Conservation (phyloP, 805 yeast species). For the Lipomyces spencermartinsiae region DNA sequence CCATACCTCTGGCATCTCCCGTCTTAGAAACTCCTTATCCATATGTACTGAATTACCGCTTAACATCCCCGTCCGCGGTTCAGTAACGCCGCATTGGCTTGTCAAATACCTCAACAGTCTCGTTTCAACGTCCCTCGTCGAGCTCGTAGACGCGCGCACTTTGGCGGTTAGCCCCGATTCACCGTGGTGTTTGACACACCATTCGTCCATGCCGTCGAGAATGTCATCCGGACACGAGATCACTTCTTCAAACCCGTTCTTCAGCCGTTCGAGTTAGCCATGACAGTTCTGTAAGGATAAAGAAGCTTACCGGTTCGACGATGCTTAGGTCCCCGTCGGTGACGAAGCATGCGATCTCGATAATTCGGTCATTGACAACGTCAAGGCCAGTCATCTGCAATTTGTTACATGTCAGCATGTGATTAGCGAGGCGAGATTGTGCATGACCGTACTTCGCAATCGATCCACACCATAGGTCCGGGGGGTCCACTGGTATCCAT, state of each 20-base stretch:
- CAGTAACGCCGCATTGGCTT: constrained; percentile 54
- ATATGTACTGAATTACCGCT: constrained; percentile 94
- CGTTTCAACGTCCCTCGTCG: constrained; percentile 64
- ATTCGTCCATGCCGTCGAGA: constrained; percentile 78
- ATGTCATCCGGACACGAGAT: constrained; percentile 67
- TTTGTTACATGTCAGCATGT: not conserved
- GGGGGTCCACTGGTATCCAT: not conserved
- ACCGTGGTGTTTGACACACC: constrained; percentile 88
- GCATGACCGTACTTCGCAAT: constrained; percentile 68
- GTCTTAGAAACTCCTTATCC: constrained; percentile 83
- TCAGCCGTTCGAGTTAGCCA: not conserved
- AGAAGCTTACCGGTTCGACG: constrained; percentile 55
- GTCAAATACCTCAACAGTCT: constrained; percentile 70
- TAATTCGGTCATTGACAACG: constrained; percentile 77
- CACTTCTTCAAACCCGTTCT: constrained; percentile 77
- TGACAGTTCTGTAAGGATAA: not conserved
- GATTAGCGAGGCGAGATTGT: not conserved
- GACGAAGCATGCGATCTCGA: constrained; percentile 88
- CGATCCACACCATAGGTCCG: constrained; percentile 80
- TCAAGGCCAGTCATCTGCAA: constrained; percentile 89
- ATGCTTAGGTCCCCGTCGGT: constrained; percentile 83
- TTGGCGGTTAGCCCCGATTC: constrained; percentile 74
- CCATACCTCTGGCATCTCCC: constrained; percentile 80
- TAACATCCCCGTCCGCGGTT: constrained; percentile 65
- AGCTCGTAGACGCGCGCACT: constrained; percentile 62